Evolutionary conservation across 768 basidiomycete genomes (phyloP).

Genomic region (Pisolithus sp.): DNA sequence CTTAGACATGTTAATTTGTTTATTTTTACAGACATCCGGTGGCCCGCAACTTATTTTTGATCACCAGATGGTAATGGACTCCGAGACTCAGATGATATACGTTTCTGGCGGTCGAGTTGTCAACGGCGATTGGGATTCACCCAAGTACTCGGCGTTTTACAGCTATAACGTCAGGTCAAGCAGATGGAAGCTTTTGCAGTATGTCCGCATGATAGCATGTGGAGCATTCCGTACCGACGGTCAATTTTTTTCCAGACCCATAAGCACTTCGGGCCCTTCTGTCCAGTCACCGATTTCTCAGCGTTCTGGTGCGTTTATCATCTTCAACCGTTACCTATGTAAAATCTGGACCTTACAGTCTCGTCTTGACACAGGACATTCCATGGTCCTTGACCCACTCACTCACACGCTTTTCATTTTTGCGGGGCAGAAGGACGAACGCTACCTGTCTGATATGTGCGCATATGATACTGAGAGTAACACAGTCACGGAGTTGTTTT

Average conservation of each 20-base stretch:
- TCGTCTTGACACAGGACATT: conserved; percentile 47
- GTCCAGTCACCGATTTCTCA: conserved; percentile 42
- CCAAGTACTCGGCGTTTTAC: conserved; percentile 67
- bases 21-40: conserved; percentile 41
- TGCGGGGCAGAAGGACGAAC: conserved; percentile 64
- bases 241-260: conserved; percentile 12
- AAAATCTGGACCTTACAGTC: neutral
- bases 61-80: conserved; percentile 77
- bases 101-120: conserved; percentile 72
- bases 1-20: neutral
- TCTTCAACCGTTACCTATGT: neutral
- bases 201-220: conserved; percentile 19
- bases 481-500: conserved; percentile 53
- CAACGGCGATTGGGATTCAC: conserved; percentile 53
- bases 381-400: conserved; percentile 69
- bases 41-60: conserved; percentile 74
- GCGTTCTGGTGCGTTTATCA: conserved; percentile 46
- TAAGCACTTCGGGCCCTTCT: conserved; percentile 11
- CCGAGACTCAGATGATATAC: conserved; percentile 63
- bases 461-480: conserved; percentile 57
- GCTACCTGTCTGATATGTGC: conserved; percentile 71
- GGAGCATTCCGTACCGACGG: neutral
- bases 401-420: conserved; percentile 62
- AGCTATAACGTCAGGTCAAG: conserved; percentile 60
- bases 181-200: conserved; percentile 69